These are phyloP conservation scores for Dovyalis caffra DNA, from an alignment of 345 rosid species.

Conservation along the genomic window DNA sequence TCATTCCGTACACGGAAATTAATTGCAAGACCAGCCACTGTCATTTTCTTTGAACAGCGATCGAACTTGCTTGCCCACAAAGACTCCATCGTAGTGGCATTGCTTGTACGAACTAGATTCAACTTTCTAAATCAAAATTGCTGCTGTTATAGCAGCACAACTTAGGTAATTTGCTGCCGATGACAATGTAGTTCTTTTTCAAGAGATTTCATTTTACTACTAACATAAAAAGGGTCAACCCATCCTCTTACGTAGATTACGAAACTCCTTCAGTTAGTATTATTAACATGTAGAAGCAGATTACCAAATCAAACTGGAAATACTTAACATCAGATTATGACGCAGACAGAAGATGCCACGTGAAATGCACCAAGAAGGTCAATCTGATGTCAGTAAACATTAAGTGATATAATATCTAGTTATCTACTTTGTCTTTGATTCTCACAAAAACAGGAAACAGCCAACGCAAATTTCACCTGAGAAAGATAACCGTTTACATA, in stretches of 20 bases:
- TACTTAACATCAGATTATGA: too few relatives aligned
- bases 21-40: too few relatives aligned
- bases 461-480: constrained; percentile 7
- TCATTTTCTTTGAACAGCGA: not conserved
- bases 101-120: not conserved
- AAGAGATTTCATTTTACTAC: not conserved
- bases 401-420: not conserved
- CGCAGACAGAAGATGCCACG: too few relatives aligned
- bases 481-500: not conserved
- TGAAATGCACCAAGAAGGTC: not conserved
- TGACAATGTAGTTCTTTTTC: too few relatives aligned
- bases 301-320: not conserved
- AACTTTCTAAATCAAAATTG: not conserved
- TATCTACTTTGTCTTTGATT: not conserved
- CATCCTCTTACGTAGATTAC: not conserved
- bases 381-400: not conserved
- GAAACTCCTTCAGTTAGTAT: too few relatives aligned
- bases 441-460: not conserved
- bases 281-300: too few relatives aligned
- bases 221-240: not conserved
- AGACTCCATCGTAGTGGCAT: too few relatives aligned
- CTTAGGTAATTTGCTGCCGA: too few relatives aligned
- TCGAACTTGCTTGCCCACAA: not conserved
- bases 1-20: too few relatives aligned
- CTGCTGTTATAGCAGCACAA: not conserved